A percentile compares a stretch with the other conserved stretches of the same genome.
Conservation (phyloP, 768 basidiomycete species). For the Kwoniella mangroviensis region DNA sequence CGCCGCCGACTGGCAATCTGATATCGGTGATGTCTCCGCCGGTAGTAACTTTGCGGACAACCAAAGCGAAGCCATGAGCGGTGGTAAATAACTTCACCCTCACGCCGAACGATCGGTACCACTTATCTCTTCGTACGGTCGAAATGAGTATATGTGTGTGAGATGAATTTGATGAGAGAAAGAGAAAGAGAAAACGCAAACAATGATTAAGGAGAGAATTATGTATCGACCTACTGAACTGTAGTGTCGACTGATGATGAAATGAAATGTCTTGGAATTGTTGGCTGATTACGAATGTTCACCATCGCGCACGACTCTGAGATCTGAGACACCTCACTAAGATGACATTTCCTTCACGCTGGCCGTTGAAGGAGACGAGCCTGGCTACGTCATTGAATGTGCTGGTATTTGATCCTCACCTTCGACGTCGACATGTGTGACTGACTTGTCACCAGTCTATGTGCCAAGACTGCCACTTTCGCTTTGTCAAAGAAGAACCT, state of each 20-base stretch:
- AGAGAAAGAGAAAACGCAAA: not conserved
- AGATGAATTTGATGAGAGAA: not conserved
- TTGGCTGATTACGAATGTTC: no score
- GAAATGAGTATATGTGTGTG: not conserved
- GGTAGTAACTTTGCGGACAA: not conserved
- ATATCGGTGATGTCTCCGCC: conserved; percentile 6
- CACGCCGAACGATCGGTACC: not conserved
- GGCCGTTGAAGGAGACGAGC: no score
- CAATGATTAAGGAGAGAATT: not conserved
- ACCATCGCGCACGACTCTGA: no score
- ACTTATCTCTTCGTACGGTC: not conserved
- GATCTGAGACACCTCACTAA: no score
- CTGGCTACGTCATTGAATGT: no score
- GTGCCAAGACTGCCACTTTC: not conserved
- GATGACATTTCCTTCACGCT: no score
- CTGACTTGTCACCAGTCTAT: no score
- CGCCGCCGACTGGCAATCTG: conserved; percentile 6
- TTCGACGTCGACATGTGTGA: no score
- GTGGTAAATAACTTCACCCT: not conserved
- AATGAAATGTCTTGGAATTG: not conserved
- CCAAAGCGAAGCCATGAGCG: not conserved
- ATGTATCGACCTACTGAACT: not conserved
- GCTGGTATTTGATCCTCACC: no score
- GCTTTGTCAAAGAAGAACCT: no score
- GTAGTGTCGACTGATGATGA: not conserved